Conservation (phyloP, 371 early-diverging fungal species). For the Mortierella sp. region DNA sequence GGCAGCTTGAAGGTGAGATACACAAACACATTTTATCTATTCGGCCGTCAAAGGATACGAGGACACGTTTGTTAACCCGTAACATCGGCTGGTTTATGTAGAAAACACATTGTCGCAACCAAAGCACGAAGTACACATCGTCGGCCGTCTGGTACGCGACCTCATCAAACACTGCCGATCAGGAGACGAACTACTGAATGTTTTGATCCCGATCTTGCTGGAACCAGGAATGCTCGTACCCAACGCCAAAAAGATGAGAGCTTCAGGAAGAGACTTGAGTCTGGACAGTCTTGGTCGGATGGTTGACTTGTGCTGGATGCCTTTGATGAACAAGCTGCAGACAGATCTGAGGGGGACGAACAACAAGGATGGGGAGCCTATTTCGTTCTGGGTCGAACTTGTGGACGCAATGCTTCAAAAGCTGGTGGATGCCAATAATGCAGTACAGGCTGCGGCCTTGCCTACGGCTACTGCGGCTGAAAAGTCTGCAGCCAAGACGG, state of each 20-base stretch:
- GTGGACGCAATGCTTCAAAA: slow-evolving; percentile 42
- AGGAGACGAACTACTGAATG: slow-evolving; percentile 37
- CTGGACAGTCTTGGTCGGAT: slow-evolving; percentile 32
- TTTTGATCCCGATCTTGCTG: slow-evolving; percentile 35
- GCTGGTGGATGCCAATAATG: slow-evolving; percentile 36
- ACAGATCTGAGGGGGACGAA: slow-evolving; percentile 26
- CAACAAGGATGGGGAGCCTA: slow-evolving; percentile 31
- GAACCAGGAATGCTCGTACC: slow-evolving; percentile 57
- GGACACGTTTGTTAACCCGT: neutral
- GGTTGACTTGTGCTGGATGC: slow-evolving; percentile 52
- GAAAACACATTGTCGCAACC: slow-evolving; percentile 35
- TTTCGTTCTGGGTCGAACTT: slow-evolving; percentile 46
- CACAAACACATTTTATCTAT: neutral
- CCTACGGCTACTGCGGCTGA: slow-evolving; percentile 19
- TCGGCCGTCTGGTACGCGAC: slow-evolving; percentile 33
- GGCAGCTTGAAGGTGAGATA: slow-evolving; percentile 39
- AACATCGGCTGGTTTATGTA: slow-evolving; percentile 1
- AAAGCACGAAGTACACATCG: slow-evolving; percentile 29
- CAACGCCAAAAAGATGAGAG: slow-evolving; percentile 41
- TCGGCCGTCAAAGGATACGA: neutral
- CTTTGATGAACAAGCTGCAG: slow-evolving; percentile 37
- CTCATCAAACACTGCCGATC: slow-evolving; percentile 49
- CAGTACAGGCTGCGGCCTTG: slow-evolving; percentile 15
- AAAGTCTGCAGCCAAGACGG: slow-evolving; percentile 36
- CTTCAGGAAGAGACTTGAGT: slow-evolving; percentile 38